Conservation (phyloP, 192 early-diverging fungal species). For the Globomyces pollinis-pini region DNA sequence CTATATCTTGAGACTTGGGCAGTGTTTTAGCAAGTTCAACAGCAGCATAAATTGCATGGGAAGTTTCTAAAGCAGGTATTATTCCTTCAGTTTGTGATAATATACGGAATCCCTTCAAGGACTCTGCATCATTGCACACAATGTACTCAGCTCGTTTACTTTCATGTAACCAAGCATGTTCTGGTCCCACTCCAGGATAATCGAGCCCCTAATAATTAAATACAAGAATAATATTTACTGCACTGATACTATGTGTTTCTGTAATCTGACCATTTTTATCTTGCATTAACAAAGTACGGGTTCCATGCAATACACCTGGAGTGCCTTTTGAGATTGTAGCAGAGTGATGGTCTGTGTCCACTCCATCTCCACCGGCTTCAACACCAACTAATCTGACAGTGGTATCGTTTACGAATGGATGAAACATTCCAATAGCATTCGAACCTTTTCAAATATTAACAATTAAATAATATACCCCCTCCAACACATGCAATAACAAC, state of each 20-base stretch:
- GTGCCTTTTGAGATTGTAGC: slow-evolving; percentile 80
- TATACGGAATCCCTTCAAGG: slow-evolving; percentile 69
- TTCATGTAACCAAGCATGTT: slow-evolving; percentile 88
- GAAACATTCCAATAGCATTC: slow-evolving; percentile 97
- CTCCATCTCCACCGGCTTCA: slow-evolving; percentile 90
- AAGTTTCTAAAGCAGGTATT: slow-evolving; percentile 91
- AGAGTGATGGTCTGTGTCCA: slow-evolving; percentile 80
- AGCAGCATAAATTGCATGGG: slow-evolving; percentile 83
- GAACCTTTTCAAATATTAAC: no score
- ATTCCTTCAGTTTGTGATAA: slow-evolving; percentile 61
- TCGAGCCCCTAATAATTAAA: slow-evolving; percentile 88
- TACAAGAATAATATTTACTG: slow-evolving; percentile 38
- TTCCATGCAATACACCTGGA: slow-evolving; percentile 92
- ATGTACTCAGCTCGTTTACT: slow-evolving; percentile 66
- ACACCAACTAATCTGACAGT: slow-evolving; percentile 84
- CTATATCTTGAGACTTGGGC: slow-evolving; percentile 68
- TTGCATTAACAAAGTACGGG: slow-evolving; percentile 90
- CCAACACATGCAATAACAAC: slow-evolving; percentile 94
- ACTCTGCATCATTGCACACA: slow-evolving; percentile 72
- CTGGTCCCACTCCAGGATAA: slow-evolving; percentile 97
- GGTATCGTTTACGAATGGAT: slow-evolving; percentile 82
- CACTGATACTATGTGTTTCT: slow-evolving; percentile 89
- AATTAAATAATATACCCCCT: no score
- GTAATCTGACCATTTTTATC: slow-evolving; percentile 94
- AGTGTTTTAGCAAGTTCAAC: slow-evolving; percentile 70